Evolutionary conservation across 768 basidiomycete genomes (phyloP), one percentile per base, ranked within the genome.

Genomic region (Russula lepida): DNA sequence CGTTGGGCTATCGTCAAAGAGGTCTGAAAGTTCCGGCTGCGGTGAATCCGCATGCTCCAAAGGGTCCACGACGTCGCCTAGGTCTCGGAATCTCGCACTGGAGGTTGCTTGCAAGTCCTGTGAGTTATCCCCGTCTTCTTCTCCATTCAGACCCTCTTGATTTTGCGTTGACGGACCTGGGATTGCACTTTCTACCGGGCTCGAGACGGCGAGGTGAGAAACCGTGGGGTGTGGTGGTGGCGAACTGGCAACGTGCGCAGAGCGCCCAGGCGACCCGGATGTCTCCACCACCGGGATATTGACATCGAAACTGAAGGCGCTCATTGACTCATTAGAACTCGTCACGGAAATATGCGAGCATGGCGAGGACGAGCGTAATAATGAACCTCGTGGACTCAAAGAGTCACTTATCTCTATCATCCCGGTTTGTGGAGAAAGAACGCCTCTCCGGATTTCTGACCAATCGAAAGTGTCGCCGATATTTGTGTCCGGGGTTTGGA

Each of bases 221-320:
- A 11, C 8, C 3, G 39, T 21, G 13, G 6, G 21, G 3, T 30
- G 47, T 27, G 59, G 30, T 8, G 53, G 37, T 2, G 39, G 6
- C 12, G 23, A 39, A 17, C 17, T 27, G 2, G 28, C 39, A 49
- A 27, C 19, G 19, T 44, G 30, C 8, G 41, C 39, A 23, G 50
- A 52, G 58, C 41, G 58, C 41, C 21, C 48, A 11, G 30, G 47
- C 9, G 32, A 23, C 39, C 35, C 41, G 8, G 25, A 3, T 23
- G 30, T 28, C 41, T 21, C 54, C 12, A 46, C 37, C 28, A 3
- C 35, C 19, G 43, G 19, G 28, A 49, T 1, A 23, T 39, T 27
- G 35, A 62, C 35, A 2, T 56, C 33, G 19, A 62, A 62, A 13
- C 60, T 62, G 3, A 62, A 12, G 9, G 25, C 48, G 30, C 60